Evolutionary conservation across 306 rosid genomes (phyloP).

Genomic region (Gleditsia sinensis): DNA sequence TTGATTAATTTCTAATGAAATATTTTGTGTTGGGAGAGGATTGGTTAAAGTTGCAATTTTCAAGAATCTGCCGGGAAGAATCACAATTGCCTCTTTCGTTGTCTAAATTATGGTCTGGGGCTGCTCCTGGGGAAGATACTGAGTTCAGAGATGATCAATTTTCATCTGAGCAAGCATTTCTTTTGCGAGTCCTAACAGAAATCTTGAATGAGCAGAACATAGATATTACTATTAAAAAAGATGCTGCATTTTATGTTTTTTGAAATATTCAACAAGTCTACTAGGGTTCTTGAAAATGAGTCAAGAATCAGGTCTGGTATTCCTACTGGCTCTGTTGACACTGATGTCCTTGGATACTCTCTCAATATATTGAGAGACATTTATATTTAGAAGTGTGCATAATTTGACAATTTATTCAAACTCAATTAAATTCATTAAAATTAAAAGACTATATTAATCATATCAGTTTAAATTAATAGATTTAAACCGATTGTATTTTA

Average conservation of each 20-base stretch:
- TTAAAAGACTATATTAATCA: too few relatives aligned
- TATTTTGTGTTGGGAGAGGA: conserved; percentile 76
- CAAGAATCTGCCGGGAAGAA: conserved; percentile 66
- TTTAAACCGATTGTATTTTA: too few relatives aligned
- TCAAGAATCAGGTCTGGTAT: conserved; percentile 50
- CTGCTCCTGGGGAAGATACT: conserved; percentile 30
- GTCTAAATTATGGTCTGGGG: conserved; percentile 34
- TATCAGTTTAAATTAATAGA: too few relatives aligned
- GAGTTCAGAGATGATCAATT: conserved; percentile 28
- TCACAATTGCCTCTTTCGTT: conserved; percentile 55
- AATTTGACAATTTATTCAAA: too few relatives aligned
- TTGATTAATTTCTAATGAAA: conserved; percentile 17
- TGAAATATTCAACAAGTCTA: conserved; percentile 63
- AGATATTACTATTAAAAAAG: conserved; percentile 45
- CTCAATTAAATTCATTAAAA: too few relatives aligned
- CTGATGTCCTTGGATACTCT: conserved; percentile 75
- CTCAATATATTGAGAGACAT: conserved; percentile 72
- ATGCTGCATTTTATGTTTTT: conserved; percentile 52
- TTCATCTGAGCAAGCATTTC: conserved; percentile 58
- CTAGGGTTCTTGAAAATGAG: conserved; percentile 35
- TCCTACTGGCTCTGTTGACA: conserved; percentile 56
- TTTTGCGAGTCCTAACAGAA: conserved; percentile 53
- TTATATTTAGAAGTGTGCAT: too few relatives aligned
- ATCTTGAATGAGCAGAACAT: conserved; percentile 52
- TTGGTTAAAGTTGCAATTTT: conserved; percentile 74